phyloP scores from a whole-genome alignment of 805 yeast genomes.

The Candida berthetii region DNA sequence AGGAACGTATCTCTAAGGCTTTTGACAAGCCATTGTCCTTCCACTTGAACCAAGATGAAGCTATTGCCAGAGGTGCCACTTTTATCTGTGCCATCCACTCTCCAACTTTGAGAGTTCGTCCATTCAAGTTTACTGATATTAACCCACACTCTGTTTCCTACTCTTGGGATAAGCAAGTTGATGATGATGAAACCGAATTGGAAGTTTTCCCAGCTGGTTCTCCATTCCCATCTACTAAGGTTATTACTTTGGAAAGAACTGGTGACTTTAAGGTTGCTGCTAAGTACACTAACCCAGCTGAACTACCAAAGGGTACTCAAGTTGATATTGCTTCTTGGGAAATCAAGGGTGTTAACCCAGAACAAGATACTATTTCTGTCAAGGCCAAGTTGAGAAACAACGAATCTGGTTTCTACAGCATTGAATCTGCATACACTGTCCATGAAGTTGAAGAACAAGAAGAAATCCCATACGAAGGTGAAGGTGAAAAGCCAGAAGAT shows the following conservation, averaged over 20 bases:
- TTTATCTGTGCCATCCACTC: conserved; percentile 99
- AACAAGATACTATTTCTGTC: conserved; percentile 74
- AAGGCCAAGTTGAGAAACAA: conserved; percentile 95
- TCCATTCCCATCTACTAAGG: conserved; percentile 89
- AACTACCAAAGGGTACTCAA: conserved; percentile 63
- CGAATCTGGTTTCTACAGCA: conserved; percentile 90
- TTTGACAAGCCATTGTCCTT: conserved; percentile 84
- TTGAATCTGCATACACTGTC: conserved; percentile 92
- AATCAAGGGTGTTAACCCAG: conserved; percentile 76
- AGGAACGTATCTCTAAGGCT: conserved; percentile 70
- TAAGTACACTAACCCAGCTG: conserved; percentile 68
- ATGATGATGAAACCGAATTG: conserved; percentile 80
- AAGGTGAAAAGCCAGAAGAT: conserved; percentile 71
- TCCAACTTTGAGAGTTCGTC: conserved; percentile 97
- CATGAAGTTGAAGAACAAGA: conserved; percentile 89
- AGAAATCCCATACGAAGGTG: conserved; percentile 64
- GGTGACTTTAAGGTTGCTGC: conserved; percentile 86
- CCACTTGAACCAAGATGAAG: conserved; percentile 98
- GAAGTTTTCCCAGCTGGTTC: conserved; percentile 98
- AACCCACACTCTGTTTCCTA: conserved; percentile 91
- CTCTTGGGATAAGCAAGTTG: conserved; percentile 91
- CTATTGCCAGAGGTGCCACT: conserved; percentile 98
- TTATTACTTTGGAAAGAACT: conserved; percentile 88
- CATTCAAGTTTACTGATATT: conserved; percentile 95
- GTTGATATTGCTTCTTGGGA: conserved; percentile 78